Evolutionary conservation across 2,329 filamentous ascomycete species (phyloP).

Genomic region (Coniosporium tulheliwenetii): DNA sequence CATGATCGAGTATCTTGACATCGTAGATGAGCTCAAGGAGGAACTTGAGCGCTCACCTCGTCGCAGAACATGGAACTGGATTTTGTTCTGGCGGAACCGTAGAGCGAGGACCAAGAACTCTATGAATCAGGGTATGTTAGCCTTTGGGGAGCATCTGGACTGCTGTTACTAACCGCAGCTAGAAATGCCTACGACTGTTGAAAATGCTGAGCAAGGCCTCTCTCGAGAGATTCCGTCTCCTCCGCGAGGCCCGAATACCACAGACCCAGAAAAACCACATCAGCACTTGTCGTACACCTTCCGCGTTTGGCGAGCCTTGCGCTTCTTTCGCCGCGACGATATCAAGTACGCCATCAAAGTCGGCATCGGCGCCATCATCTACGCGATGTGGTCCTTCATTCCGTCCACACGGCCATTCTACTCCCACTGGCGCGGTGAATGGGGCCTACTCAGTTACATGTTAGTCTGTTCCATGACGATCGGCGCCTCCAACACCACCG

Average conservation of each 20-base stretch:
- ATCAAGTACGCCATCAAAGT: conserved; percentile 81
- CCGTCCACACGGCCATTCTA: conserved; percentile 65
- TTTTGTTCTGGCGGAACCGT: conserved; percentile 53
- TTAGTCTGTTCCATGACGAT: conserved; percentile 97
- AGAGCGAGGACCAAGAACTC: too few species aligned
- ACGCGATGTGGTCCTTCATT: conserved; percentile 80
- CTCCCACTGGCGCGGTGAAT: conserved; percentile 82
- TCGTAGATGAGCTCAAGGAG: conserved; percentile 68
- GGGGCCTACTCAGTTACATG: conserved; percentile 95
- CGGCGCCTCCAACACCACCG: conserved; percentile 87
- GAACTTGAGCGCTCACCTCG: conserved; percentile 46
- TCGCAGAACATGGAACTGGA: conserved; percentile 66
- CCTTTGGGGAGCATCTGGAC: too few species aligned
- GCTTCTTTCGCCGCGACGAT: conserved; percentile 47
- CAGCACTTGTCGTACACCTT: conserved; percentile 14
- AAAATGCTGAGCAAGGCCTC: conserved; percentile 11
- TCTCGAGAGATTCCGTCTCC: conserved; percentile 16
- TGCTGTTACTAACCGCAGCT: too few species aligned
- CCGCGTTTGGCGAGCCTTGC: conserved; percentile 37
- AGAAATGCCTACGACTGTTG: neutral
- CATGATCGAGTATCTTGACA: conserved; percentile 65
- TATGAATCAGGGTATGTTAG: too few species aligned
- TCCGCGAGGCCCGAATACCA: too few species aligned
- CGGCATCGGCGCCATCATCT: conserved; percentile 74
- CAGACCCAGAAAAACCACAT: neutral